Conservation (phyloP, 768 basidiomycete genomes). For the Podaxis pistillaris region DNA sequence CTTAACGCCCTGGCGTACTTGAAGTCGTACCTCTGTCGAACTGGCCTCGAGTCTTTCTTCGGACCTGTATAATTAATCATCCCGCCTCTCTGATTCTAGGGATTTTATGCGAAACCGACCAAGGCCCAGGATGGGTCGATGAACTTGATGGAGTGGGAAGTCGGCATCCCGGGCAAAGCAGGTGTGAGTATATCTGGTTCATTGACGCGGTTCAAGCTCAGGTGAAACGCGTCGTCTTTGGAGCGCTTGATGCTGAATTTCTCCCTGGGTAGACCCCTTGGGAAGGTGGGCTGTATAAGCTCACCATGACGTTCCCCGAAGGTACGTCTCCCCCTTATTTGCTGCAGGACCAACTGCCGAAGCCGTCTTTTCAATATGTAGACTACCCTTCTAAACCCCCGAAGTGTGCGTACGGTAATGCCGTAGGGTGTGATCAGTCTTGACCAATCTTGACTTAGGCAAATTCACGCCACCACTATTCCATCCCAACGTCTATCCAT, state of each 20-base stretch:
- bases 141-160: slow-evolving; percentile 98
- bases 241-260: slow-evolving; percentile 18
- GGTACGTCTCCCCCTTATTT: slow-evolving; percentile 46
- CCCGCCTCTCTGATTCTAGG: slow-evolving; percentile 44
- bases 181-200: slow-evolving; percentile 52
- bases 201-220: slow-evolving; percentile 18
- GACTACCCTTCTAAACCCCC: slow-evolving; percentile 96
- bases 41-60: background rate
- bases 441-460: slow-evolving; percentile 45
- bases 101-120: slow-evolving; percentile 93
- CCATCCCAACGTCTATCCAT: slow-evolving; percentile 98
- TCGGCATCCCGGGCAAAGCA: slow-evolving; percentile 93
- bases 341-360: background rate
- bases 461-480: slow-evolving; percentile 96
- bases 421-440: background rate
- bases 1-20: too few species aligned
- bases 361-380: slow-evolving; percentile 27
- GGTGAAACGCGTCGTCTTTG: background rate
- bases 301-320: slow-evolving; percentile 95
- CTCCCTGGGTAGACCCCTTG: slow-evolving; percentile 73
- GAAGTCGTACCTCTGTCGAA: background rate
- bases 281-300: slow-evolving; percentile 95
- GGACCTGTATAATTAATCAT: background rate
- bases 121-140: slow-evolving; percentile 91
- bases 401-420: slow-evolving; percentile 61